These are phyloP conservation scores for Paecilomyces dactylethromorphus DNA, from an alignment of 2,329 filamentous ascomycete genomes.

Conservation along the genomic window DNA sequence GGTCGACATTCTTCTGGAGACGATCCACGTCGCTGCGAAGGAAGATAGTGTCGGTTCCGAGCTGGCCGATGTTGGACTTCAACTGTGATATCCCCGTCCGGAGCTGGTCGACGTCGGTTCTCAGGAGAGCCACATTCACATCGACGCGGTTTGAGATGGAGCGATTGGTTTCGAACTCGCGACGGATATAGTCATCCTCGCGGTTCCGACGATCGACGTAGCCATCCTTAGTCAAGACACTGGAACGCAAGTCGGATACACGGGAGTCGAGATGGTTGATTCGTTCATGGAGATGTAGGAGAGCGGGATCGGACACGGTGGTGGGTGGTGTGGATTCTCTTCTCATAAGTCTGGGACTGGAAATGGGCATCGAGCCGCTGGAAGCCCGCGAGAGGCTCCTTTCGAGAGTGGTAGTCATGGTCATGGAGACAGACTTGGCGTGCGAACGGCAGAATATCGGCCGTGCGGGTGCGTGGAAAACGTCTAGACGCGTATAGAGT, in stretches of 20 bases:
- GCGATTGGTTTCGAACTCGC: conserved; percentile 31
- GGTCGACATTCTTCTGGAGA: conserved; percentile 30
- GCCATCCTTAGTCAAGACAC: conserved; percentile 31
- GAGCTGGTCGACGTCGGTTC: conserved; percentile 30
- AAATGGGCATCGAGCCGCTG: conserved; percentile 29
- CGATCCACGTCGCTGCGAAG: conserved; percentile 30
- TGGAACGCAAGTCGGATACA: conserved; percentile 29
- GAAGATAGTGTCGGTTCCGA: conserved; percentile 27
- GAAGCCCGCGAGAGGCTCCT: conserved; percentile 31
- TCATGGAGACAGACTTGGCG: conserved; percentile 18
- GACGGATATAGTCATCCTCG: conserved; percentile 32
- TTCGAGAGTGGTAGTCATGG: conserved; percentile 30
- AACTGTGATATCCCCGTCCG: conserved; percentile 28
- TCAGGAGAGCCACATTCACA: conserved; percentile 25
- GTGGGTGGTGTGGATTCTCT: conserved; percentile 29
- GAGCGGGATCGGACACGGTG: conserved; percentile 24
- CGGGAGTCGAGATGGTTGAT: conserved; percentile 32
- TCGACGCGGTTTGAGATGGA: conserved; percentile 30
- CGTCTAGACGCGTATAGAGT: not conserved
- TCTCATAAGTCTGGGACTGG: conserved; percentile 26
- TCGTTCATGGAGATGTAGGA: conserved; percentile 32
- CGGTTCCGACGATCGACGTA: conserved; percentile 34
- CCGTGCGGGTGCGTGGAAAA: not conserved
- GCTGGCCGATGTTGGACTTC: conserved; percentile 24
- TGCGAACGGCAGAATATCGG: not conserved